A percentile compares a stretch with the other conserved stretches of the same genome.
These are phyloP conservation scores for Castanospermum australe DNA, from an alignment of 306 rosid species.

Conservation along the genomic window DNA sequence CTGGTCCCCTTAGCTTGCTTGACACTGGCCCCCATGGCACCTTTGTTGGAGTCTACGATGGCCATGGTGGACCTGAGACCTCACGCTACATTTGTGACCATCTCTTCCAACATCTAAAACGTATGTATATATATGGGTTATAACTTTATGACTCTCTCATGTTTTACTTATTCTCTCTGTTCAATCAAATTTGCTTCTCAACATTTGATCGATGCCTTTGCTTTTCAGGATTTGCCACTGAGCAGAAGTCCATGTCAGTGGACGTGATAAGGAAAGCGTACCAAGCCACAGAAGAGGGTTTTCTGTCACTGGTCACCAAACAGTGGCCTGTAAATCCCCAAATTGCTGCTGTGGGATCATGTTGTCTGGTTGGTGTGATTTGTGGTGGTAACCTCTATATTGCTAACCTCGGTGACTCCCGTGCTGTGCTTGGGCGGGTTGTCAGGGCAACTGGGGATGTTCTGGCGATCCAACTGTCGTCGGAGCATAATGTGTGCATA, in stretches of 20 bases:
- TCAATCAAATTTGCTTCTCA: not conserved
- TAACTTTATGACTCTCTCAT: not conserved
- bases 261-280: constrained; percentile 90
- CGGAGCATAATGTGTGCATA: constrained; percentile 85
- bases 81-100: constrained; percentile 76
- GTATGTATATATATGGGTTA: constrained; percentile 46
- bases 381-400: constrained; percentile 75
- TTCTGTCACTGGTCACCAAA: constrained; percentile 71
- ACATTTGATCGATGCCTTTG: not conserved
- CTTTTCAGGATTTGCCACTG: constrained; percentile 68
- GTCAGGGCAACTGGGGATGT: constrained; percentile 83
- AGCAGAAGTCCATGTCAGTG: constrained; percentile 78
- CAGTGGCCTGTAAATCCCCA: constrained; percentile 86
- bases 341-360: constrained; percentile 94
- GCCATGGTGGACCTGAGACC: constrained; percentile 97
- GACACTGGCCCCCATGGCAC: constrained; percentile 84
- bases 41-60: constrained; percentile 84
- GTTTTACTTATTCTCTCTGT: not conserved
- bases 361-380: constrained; percentile 84
- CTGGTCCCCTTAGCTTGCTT: constrained; percentile 73
- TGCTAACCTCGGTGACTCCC: constrained; percentile 97
- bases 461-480: constrained; percentile 73
- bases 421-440: constrained; percentile 84
- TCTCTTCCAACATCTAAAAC: constrained; percentile 76
- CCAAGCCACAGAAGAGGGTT: constrained; percentile 96